Percentiles rank a stretch among this genome's conserved stretches.
Conservation (phyloP, 352 stramenopile genomes). For the Phytophthora gonapodyides region DNA sequence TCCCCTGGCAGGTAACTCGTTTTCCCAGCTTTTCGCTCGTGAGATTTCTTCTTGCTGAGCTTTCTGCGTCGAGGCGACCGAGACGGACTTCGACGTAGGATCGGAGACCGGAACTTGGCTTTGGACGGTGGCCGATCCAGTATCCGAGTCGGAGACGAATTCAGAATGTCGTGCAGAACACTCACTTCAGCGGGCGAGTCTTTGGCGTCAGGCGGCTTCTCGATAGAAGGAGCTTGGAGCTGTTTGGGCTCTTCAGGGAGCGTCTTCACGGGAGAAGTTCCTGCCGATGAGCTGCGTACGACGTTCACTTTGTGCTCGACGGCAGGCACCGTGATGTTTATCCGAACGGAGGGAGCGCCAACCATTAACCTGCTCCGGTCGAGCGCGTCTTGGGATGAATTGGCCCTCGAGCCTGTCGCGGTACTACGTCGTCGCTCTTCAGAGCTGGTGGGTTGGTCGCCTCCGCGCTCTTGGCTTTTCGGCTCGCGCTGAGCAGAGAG, state of each 20-base stretch:
- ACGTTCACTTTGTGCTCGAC: conserved; percentile 28
- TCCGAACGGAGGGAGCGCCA: conserved; percentile 35
- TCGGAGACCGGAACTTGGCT: conserved; percentile 9
- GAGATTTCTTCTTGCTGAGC: conserved; percentile 8
- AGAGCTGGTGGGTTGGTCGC: not conserved
- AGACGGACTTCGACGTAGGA: conserved; percentile 4
- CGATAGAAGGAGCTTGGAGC: not conserved
- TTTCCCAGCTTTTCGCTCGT: conserved; percentile 6
- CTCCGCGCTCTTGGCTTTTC: conserved; percentile 7
- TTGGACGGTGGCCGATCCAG: conserved; percentile 22
- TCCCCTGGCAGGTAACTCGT: conserved; percentile 34
- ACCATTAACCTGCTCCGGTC: conserved; percentile 15
- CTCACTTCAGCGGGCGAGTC: conserved; percentile 1
- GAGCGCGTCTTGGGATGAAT: conserved; percentile 1
- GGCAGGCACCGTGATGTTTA: conserved; percentile 45
- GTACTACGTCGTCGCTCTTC: not conserved
- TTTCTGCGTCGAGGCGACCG: conserved; percentile 20
- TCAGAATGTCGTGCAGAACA: conserved; percentile 19
- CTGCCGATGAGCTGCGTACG: conserved; percentile 5
- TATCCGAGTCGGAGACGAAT: conserved; percentile 27
- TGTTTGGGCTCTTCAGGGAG: conserved; percentile 16
- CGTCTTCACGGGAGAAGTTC: conserved; percentile 16
- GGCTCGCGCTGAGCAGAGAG: conserved; percentile 26
- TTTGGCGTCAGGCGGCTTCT: conserved; percentile 3
- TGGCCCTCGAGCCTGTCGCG: not conserved